Evolutionary conservation across 176 grass and related monocot species (phyloP).

Genomic region (Carex parvula): DNA sequence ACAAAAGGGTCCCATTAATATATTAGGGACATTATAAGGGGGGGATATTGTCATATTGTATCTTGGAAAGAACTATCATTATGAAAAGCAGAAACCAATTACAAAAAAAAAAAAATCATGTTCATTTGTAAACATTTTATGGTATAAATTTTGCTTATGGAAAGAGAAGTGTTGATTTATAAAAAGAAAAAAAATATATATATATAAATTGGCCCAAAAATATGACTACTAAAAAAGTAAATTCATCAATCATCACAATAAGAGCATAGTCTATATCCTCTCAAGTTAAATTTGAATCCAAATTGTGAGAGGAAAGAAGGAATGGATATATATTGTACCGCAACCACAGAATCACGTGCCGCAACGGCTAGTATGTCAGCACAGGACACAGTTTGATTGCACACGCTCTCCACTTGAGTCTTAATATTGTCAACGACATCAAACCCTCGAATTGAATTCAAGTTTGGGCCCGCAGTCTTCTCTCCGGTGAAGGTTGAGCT

Average conservation of each 20-base stretch:
- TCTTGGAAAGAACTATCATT: background rate
- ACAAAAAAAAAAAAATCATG: background rate
- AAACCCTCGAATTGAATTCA: conserved; percentile 50
- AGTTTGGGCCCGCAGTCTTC: conserved; percentile 37
- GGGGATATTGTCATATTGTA: background rate
- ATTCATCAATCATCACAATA: background rate
- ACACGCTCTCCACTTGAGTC: conserved; percentile 51
- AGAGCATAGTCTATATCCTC: background rate
- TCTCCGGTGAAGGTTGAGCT: conserved; percentile 49
- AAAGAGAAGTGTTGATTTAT: background rate
- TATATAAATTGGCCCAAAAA: no score
- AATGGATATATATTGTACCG: conserved; percentile 30
- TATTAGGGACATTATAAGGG: background rate
- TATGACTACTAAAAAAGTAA: no score
- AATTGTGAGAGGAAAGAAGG: background rate
- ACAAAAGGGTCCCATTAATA: conserved; percentile 13
- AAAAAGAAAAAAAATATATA: no score
- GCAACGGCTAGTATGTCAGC: conserved; percentile 72
- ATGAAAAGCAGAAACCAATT: background rate
- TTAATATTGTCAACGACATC: conserved; percentile 51
- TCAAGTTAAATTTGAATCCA: background rate
- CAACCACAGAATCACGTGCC: conserved; percentile 57
- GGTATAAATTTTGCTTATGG: background rate
- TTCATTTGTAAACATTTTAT: background rate
- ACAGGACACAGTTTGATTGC: conserved; percentile 60